phyloP scores from a whole-genome alignment of 495 filamentous ascomycete genomes.

The Talaromyces ruber region DNA sequence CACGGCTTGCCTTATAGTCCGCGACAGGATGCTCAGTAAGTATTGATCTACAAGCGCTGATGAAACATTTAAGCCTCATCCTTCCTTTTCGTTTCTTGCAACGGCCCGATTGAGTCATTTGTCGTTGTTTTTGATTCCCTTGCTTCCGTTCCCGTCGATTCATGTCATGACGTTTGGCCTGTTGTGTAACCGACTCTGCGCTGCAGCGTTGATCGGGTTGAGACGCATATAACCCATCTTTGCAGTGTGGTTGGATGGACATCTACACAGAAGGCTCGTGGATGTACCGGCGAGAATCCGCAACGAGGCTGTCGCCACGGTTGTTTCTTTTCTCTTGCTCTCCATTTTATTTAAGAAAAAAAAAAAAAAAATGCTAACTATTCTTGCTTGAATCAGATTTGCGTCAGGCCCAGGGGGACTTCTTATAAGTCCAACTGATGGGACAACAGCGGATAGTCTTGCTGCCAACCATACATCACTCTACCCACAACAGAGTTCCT shows the following conservation, averaged over 20 bases:
- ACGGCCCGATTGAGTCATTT: background rate
- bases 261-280: background rate
- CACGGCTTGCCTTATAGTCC: constrained; percentile 40
- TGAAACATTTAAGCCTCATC: constrained; percentile 7
- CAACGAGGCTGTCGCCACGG: background rate
- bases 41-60: constrained; percentile 12
- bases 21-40: constrained; percentile 42
- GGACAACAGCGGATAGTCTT: constrained; percentile 27
- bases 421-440: constrained; percentile 33
- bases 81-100: constrained; percentile 9
- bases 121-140: background rate
- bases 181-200: background rate
- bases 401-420: constrained; percentile 26
- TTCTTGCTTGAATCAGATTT: constrained; percentile 23
- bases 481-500: constrained; percentile 31
- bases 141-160: background rate
- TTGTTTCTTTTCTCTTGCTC: background rate
- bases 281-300: background rate
- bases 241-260: background rate
- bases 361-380: too few relatives aligned
- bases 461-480: constrained; percentile 28
- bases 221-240: background rate
- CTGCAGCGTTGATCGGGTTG: background rate
- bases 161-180: background rate
- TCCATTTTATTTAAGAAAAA: too few relatives aligned